Percentiles rank a stretch among this genome's conserved stretches.
Evolutionary conservation across 257 asterid genomes (phyloP).

Genomic region (Buddleja alternifolia): DNA sequence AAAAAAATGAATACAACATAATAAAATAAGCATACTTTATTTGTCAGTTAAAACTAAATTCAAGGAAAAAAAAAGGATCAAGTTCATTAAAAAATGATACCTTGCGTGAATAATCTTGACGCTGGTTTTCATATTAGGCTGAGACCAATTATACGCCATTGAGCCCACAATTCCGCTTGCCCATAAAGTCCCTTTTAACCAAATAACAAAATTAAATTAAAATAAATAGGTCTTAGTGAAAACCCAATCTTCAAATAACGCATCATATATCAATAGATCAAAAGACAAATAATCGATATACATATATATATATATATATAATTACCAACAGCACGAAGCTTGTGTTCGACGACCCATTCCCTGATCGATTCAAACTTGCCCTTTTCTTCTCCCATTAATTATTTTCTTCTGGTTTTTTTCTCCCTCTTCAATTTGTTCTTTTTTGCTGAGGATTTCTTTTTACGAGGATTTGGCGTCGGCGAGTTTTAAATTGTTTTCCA

Average conservation of each 20-base stretch:
- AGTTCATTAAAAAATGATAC: constrained; percentile 29
- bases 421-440: not conserved
- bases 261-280: constrained; percentile 2
- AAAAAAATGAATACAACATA: no score
- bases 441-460: not conserved
- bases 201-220: not conserved
- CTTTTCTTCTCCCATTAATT: constrained; percentile 61
- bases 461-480: not conserved
- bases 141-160: constrained; percentile 93
- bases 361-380: constrained; percentile 54
- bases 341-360: constrained; percentile 86
- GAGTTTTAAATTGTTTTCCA: not conserved
- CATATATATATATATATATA: not conserved
- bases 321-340: constrained; percentile 82
- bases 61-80: no score
- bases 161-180: constrained; percentile 82
- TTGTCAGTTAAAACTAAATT: no score
- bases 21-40: no score
- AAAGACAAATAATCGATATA: constrained; percentile 11
- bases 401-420: not conserved
- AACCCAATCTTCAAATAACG: constrained; percentile 22
- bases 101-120: constrained; percentile 94
- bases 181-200: constrained; percentile 48
- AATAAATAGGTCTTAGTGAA: not conserved
- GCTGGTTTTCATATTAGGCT: constrained; percentile 86